Evolutionary conservation across 306 rosid genomes (phyloP), one percentile per base, ranked within the genome.

Genomic region (Vachellia pachyceras): DNA sequence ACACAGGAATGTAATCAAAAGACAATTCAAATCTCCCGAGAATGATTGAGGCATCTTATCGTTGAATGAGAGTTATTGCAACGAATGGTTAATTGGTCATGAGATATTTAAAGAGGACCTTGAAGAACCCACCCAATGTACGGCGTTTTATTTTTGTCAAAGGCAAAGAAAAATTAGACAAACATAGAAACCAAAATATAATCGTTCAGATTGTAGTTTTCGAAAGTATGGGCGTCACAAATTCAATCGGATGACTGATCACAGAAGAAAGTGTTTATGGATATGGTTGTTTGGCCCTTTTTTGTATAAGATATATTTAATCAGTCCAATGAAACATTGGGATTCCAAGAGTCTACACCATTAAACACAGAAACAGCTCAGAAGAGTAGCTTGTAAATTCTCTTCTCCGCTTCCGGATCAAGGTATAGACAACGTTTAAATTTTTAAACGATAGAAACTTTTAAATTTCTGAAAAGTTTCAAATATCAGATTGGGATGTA

Each of bases 401-500:
- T 65, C 18, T 13, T 65, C 2, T 29, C 33, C 33, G 33, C 33
- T 6, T 5, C 12, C 6, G 12, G 12, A 23, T 65, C 46, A 65
- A 35, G 18, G 17, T 25, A 1, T 29, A 9, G 40, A 10, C 39
- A 23, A 61, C 5, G 45, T 10, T 42, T n/a, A n/a, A n/a, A n/a
- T n/a, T n/a, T 42, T 67, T 25, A 10, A 65, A 47, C 68, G 71
- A 37, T 54, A 22, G 5, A 12, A 14, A 40, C 66, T 54, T 55
- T n/a, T n/a, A n/a, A n/a, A n/a, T 42, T 54, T 70, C 42, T 42
- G 9, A 11, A 7, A 61, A 36, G 66, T 54, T 73, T 73, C 81
- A 45, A 81, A 13, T 61, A 78, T 72, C 82, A 86, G 80, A 20
- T n/a, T 80, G 84, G 45, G 76, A 72, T 64, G 23, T 82, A 46